Evolutionary conservation across 2,329 filamentous ascomycete genomes (phyloP).

Genomic region (Magnaporthiopsis incrustans): DNA sequence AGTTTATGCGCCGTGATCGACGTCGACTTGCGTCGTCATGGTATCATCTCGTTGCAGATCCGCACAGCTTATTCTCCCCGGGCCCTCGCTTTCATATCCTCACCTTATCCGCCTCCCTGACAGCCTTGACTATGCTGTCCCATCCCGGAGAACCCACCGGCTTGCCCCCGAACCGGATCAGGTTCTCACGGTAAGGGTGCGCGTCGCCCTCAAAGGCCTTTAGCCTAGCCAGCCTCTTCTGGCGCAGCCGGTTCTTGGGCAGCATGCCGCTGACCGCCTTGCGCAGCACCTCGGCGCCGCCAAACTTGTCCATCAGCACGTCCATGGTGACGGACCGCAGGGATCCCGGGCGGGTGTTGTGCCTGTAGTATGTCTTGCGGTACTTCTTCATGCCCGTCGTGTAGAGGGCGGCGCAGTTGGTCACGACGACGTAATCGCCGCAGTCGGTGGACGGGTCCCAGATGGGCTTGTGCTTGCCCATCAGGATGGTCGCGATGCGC

Average conservation of each 20-base stretch:
- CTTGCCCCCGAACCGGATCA: constrained; percentile 63
- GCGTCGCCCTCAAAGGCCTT: constrained; percentile 93
- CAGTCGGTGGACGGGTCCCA: constrained; percentile 97
- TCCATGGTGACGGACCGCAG: constrained; percentile 91
- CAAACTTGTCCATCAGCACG: constrained; percentile 85
- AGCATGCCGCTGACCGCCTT: constrained; percentile 95
- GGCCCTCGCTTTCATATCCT: constrained; percentile 34
- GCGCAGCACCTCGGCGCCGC: constrained; percentile 82
- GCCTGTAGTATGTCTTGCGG: constrained; percentile 94
- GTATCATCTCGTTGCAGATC: background rate
- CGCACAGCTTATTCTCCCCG: background rate
- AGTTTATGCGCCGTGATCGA: background rate
- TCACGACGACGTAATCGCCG: constrained; percentile 96
- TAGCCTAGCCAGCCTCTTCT: constrained; percentile 76
- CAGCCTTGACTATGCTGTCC: constrained; percentile 41
- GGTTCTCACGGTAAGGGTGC: constrained; percentile 87
- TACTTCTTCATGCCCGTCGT: constrained; percentile 86
- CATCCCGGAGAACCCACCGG: constrained; percentile 45
- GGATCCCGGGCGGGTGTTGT: constrained; percentile 83
- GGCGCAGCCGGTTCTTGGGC: constrained; percentile 88
- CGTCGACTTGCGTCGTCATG: background rate
- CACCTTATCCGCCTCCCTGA: constrained; percentile 40
- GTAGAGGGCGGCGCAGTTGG: constrained; percentile 78
- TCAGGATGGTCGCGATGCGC: constrained; percentile 76
- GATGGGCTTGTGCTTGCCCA: constrained; percentile 99